Evolutionary conservation across 768 basidiomycete genomes (phyloP).

Genomic region (Postia placenta): DNA sequence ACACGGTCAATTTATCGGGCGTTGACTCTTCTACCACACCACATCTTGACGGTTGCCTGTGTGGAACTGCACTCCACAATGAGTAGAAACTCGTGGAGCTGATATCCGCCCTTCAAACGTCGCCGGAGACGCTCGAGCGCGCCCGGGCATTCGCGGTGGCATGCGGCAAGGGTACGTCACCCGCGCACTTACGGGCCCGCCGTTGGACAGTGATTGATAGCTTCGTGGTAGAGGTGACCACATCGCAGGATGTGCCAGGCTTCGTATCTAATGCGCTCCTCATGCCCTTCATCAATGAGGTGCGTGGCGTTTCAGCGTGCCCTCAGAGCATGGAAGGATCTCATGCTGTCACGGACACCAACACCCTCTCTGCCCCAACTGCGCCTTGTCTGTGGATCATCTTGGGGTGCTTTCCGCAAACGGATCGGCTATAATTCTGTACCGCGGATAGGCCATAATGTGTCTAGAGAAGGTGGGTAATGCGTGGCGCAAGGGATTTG

Average conservation of each 20-base stretch:
- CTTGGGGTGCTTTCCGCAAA: background rate
- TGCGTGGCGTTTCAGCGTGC: constrained; percentile 22
- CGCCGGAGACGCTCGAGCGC: constrained; percentile 63
- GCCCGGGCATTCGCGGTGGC: constrained; percentile 79
- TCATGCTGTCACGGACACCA: background rate
- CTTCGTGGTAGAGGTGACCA: constrained; percentile 68
- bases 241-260: constrained; percentile 88
- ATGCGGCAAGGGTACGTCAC: constrained; percentile 77
- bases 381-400: background rate
- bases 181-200: background rate
- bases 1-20: too few relatives aligned
- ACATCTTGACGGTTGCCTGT: too few relatives aligned
- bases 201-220: background rate
- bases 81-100: constrained; percentile 85
- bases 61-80: too few relatives aligned
- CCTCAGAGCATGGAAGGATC: too few relatives aligned
- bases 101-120: constrained; percentile 90
- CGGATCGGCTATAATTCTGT: background rate
- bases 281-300: constrained; percentile 98
- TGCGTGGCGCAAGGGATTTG: too few relatives aligned
- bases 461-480: constrained; percentile 71
- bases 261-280: constrained; percentile 93
- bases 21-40: background rate
- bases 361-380: background rate
- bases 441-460: constrained; percentile 68